These are phyloP conservation scores for Lachancea meyersii DNA, from an alignment of 805 yeast genomes.

Conservation along the genomic window DNA sequence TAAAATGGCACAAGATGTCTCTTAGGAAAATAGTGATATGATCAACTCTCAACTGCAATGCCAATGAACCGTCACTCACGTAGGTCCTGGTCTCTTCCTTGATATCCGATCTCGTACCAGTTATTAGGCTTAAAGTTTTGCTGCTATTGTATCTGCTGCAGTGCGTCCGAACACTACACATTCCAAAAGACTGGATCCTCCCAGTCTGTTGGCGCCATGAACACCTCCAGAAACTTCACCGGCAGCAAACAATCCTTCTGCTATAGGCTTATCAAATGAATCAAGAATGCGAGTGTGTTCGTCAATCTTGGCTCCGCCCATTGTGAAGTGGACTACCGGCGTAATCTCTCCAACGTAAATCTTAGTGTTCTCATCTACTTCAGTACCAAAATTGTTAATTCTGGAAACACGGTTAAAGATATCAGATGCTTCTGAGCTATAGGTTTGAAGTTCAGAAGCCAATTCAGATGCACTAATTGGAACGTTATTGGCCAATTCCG, in stretches of 20 bases:
- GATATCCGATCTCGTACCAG: background rate
- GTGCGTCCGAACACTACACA: conserved; percentile 57
- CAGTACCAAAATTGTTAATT: conserved; percentile 29
- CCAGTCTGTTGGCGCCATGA: conserved; percentile 57
- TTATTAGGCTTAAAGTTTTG: background rate
- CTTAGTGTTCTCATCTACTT: conserved; percentile 22
- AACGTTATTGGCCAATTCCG: conserved; percentile 27
- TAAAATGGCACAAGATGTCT: background rate
- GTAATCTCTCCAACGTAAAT: conserved; percentile 48
- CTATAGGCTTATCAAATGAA: conserved; percentile 28
- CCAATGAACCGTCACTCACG: background rate
- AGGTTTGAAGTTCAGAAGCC: conserved; percentile 20
- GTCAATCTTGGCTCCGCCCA: conserved; percentile 59
- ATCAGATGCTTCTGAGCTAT: conserved; percentile 27
- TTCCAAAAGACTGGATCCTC: conserved; percentile 51
- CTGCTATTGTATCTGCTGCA: conserved; percentile 37
- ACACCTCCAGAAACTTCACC: conserved; percentile 69
- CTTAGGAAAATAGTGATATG: background rate
- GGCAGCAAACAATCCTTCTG: conserved; percentile 49
- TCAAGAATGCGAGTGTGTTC: conserved; percentile 40
- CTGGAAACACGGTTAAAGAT: conserved; percentile 34
- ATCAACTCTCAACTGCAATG: background rate
- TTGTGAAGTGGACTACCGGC: conserved; percentile 60
- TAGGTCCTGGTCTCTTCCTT: too few species aligned
- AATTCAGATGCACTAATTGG: conserved; percentile 23